A percentile compares a stretch with the other conserved stretches of the same genome.
These are phyloP conservation scores for Gastrodia elata DNA, from an alignment of 106 monocot species.

Conservation along the genomic window DNA sequence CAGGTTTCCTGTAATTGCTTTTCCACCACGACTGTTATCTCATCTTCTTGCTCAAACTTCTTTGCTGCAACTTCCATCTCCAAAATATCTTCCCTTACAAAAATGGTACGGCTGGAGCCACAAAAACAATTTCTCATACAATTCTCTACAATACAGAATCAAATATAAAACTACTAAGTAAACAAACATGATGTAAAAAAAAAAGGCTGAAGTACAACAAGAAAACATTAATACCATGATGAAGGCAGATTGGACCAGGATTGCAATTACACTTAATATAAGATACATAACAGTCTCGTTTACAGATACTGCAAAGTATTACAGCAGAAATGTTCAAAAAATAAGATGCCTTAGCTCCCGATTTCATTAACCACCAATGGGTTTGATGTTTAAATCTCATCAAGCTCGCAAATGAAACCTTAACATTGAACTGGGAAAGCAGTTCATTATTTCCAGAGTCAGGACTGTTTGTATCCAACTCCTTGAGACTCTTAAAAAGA, in stretches of 20 bases:
- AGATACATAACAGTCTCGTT: constrained; percentile 51
- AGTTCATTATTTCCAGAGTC: constrained; percentile 23
- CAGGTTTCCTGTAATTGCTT: constrained; percentile 7
- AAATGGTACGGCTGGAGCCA: constrained; percentile 17
- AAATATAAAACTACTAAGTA: not conserved
- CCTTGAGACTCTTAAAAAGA: constrained; percentile 24
- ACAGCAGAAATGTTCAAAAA: constrained; percentile 19
- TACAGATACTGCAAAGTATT: constrained; percentile 38
- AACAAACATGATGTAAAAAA: not conserved
- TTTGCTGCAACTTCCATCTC: constrained; percentile 35
- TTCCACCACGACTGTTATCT: constrained; percentile 16
- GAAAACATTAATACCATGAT: constrained; percentile 36
- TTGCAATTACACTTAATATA: constrained; percentile 46
- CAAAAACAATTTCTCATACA: constrained; percentile 32
- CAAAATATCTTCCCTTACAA: constrained; percentile 25
- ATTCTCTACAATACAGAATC: constrained; percentile 21
- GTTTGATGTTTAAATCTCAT: constrained; percentile 49
- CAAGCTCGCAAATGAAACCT: constrained; percentile 52
- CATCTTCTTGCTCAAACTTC: constrained; percentile 42
- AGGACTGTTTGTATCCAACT: constrained; percentile 2
- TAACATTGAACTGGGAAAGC: constrained; percentile 21
- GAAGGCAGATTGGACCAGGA: constrained; percentile 44
- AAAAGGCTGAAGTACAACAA: not conserved
- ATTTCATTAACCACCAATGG: constrained; percentile 36
- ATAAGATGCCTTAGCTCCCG: constrained; percentile 18